Evolutionary conservation across 805 yeast genomes (phyloP), one percentile per base, ranked within the genome.

Genomic region (Yarrowia keelungensis): DNA sequence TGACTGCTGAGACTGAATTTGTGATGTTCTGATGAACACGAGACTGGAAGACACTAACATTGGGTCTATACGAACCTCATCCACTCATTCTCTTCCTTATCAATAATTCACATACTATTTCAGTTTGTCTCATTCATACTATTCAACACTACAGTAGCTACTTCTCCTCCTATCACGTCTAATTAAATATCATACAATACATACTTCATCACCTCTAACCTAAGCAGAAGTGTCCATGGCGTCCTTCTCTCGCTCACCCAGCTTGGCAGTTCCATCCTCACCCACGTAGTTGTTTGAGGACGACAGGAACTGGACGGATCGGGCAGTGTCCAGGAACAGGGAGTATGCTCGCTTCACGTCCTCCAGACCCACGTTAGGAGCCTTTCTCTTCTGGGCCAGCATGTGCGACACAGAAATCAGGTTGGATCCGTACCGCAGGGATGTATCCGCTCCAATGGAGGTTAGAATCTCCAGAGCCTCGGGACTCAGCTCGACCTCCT

Each of bases 351-450:
- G 88, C 82, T 94, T 91, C 70, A 95, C 85, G 77, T 95, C 99
- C 46, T 83, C 85, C 64, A 91, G 84, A 71, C 89, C 97, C 58
- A 92, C 93, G 36, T 80, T 77, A 59, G 81, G 80, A 61, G 87
- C 82, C 80, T 96, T 89, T 77, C 97, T 87, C 80, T 91, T 92
- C 70, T 85, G 80, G 5, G 98, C 90, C 71, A 94, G 85, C 77
- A 92, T 93, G 76, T 91, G 91, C 10, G 98, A 86, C 10, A 96
- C 97, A 14, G 97, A 85, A 70, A 95, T 89, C 78, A 95, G 85
- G 79, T 95, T 96, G 59, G 97, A 83, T 32, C 97, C 95, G 78
- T 95, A 95, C 76, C 99, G 87, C 74, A 95, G 84, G 77, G 96
- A 89, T 7, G 98, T 91, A 77, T 90, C 97, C 71, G 86, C 83